Evolutionary conservation across 2,329 filamentous ascomycete genomes (phyloP), one percentile per base, ranked within the genome.

Genomic region (Botrytis paeoniae): DNA sequence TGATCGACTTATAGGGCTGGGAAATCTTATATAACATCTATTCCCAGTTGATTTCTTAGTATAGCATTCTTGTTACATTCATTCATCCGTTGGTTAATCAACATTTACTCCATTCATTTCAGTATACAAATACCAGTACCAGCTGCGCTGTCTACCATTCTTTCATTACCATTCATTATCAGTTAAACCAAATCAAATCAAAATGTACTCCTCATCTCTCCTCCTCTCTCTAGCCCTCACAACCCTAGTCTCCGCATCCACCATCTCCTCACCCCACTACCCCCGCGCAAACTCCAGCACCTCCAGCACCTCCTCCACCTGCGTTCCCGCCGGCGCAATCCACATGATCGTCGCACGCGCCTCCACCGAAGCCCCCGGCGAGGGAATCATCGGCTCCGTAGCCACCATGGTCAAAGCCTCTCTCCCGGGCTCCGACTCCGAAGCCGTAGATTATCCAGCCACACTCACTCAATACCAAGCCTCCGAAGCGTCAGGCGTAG

Each of bases 331-430:
- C 6, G 60, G 69, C 4, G 57, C 57, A 32, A 71, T 77, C 1
- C 77, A 83, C 75, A 82, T 83, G 73, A 81, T 83, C 66, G 81
- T 82, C 9, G 81, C 81, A 0, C 79, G 82, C 14, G 82, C 80
- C 20, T 80, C 78, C 45, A 80, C 79, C 29, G 81, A 82, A 76
- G n/a, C 64, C 16, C 76, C 78, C 3, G 82, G 81, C 4, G 78
- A 81, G 59, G 82, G 82, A n/a, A 76, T 80, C 10, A 78, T 81
- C 32, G 80, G 78, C 12, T 57, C 74, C 29, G 79, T 83, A 7
- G 81, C 81, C 3, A 76, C 78, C 37, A 72, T 78, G 66, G 78
- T 83, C 6, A 77, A 79, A 64, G 69, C 77, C 16, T 54, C 73
- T 22, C 73, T 83, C 8, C 80, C 82, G 0, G 69, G 80, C 25